phyloP scores from a whole-genome alignment of 2,329 filamentous ascomycete species.

The Neofusicoccum sp. region DNA sequence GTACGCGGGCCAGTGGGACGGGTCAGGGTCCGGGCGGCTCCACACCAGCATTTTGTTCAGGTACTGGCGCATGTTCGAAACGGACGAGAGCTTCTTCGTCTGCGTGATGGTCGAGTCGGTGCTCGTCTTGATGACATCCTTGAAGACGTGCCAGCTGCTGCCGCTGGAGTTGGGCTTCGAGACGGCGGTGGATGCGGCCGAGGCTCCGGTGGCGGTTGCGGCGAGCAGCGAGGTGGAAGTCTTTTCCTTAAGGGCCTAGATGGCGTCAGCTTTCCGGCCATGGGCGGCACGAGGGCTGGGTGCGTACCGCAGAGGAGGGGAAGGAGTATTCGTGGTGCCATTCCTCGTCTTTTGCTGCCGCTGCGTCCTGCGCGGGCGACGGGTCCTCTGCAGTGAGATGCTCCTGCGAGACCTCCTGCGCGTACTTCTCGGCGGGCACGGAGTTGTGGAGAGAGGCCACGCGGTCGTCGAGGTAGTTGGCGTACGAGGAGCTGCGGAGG shows the following conservation, averaged over 20 bases:
- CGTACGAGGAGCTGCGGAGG: conserved; percentile 16
- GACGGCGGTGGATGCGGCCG: neutral
- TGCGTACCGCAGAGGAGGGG: conserved; percentile 6
- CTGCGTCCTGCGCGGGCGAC: conserved; percentile 17
- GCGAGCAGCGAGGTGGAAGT: conserved; percentile 3
- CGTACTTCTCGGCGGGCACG: neutral
- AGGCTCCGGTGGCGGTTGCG: conserved; percentile 3
- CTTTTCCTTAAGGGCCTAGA: neutral
- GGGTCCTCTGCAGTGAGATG: neutral
- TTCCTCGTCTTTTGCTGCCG: conserved; percentile 7
- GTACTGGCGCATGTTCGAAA: conserved; percentile 33
- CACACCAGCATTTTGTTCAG: conserved; percentile 45
- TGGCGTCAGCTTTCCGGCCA: neutral
- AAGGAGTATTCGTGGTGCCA: conserved; percentile 15
- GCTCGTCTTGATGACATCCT: conserved; percentile 10
- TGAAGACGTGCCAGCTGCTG: conserved; percentile 17
- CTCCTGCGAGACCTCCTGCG: conserved; percentile 10
- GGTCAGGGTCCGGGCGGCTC: conserved; percentile 31
- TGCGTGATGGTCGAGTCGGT: conserved; percentile 2
- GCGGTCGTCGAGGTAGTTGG: conserved; percentile 12
- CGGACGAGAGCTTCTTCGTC: conserved; percentile 12
- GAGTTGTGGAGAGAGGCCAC: conserved; percentile 5
- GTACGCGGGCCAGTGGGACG: conserved; percentile 46
- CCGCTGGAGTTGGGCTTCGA: neutral
- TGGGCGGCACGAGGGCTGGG: neutral